phyloP scores from a whole-genome alignment of 306 rosid species.

The Corylus americana region DNA sequence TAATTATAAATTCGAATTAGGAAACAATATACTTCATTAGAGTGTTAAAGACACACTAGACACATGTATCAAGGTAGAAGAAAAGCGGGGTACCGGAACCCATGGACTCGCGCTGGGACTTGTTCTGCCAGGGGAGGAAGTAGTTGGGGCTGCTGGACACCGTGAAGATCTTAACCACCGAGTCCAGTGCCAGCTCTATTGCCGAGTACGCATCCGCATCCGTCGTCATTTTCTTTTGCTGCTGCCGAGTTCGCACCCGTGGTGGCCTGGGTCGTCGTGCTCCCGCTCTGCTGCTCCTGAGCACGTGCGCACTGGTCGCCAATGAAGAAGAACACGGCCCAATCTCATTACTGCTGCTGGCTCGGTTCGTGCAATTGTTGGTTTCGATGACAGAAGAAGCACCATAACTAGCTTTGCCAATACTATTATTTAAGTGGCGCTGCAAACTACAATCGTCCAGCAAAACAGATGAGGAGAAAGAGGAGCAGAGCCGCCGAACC shows the following conservation, averaged over 20 bases:
- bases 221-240: constrained; percentile 1
- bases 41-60: background rate
- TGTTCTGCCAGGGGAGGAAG: constrained; percentile 93
- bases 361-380: background rate
- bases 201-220: constrained; percentile 36
- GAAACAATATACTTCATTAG: background rate
- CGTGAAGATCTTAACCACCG: constrained; percentile 85
- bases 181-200: constrained; percentile 74
- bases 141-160: constrained; percentile 83
- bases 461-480: constrained; percentile 26
- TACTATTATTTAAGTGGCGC: background rate
- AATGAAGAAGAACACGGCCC: background rate
- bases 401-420: constrained; percentile 10
- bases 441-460: constrained; percentile 23
- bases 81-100: constrained; percentile 64
- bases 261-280: constrained; percentile 10
- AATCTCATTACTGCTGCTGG: background rate
- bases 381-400: background rate
- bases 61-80: background rate
- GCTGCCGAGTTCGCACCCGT: constrained; percentile 20
- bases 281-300: constrained; percentile 2
- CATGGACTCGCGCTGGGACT: constrained; percentile 85
- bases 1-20: no score
- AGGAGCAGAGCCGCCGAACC: constrained; percentile 36
- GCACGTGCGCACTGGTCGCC: constrained; percentile 14